A percentile compares a stretch with the other conserved stretches of the same genome.
Evolutionary conservation across 2,329 filamentous ascomycete species (phyloP).

Genomic region (Cercospora sp.): DNA sequence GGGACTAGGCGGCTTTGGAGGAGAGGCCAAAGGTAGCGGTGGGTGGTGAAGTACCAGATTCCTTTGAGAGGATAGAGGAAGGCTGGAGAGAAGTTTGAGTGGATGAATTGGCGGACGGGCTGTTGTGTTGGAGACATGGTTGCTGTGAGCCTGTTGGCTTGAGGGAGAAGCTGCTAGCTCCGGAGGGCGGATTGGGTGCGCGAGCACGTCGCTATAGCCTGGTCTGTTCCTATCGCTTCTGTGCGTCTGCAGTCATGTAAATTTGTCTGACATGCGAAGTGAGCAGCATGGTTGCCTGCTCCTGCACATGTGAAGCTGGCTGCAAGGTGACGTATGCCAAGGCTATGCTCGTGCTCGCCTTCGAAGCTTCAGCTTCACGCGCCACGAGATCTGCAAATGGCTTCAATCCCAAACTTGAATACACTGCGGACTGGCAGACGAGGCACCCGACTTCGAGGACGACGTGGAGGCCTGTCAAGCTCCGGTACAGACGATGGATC

Average conservation of each 20-base stretch:
- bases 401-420: conserved; percentile 72
- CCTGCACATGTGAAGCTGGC: conserved; percentile 1
- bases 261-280: background rate
- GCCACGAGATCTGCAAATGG: conserved; percentile 28
- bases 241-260: background rate
- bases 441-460: conserved; percentile 50
- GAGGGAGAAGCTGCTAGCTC: background rate
- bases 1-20: conserved; percentile 77
- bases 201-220: background rate
- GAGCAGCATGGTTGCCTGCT: background rate
- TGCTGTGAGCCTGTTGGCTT: background rate
- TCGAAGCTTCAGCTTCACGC: conserved; percentile 7
- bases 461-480: conserved; percentile 44
- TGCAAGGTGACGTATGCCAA: conserved; percentile 4
- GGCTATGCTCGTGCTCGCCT: background rate
- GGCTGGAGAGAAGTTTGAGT: conserved; percentile 39
- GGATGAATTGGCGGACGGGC: conserved; percentile 29
- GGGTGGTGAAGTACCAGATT: conserved; percentile 76
- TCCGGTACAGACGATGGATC: conserved; percentile 46
- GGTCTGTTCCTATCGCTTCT: background rate
- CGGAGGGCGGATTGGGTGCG: background rate
- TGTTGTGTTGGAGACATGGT: conserved; percentile 14
- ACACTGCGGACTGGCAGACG: conserved; percentile 57
- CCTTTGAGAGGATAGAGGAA: conserved; percentile 53
- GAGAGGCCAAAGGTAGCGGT: conserved; percentile 80